phyloP scores from a whole-genome alignment of 2,329 filamentous ascomycete genomes.

The Elsinoe arachidis region DNA sequence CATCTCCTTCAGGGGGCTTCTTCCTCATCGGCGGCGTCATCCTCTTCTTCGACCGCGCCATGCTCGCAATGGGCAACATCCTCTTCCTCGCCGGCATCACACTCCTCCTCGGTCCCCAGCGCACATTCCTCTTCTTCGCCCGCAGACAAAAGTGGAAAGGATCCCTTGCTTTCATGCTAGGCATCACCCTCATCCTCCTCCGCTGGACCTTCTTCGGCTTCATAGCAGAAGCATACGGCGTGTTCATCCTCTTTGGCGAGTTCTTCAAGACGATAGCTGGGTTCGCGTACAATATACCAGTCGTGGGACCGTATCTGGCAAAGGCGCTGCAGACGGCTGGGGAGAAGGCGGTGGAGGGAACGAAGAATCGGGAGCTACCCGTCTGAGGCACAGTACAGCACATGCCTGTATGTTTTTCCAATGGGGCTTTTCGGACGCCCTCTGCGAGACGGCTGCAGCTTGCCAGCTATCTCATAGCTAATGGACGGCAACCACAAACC shows the following conservation, averaged over 20 bases:
- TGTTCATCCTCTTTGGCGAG: constrained; percentile 88
- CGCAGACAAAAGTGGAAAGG: constrained; percentile 87
- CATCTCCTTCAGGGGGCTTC: constrained; percentile 60
- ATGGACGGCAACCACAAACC: not conserved
- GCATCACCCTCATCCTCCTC: constrained; percentile 76
- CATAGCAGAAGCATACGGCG: constrained; percentile 81
- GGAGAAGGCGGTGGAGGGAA: constrained; percentile 59
- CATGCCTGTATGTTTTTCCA: too few relatives aligned
- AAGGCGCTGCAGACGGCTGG: constrained; percentile 59
- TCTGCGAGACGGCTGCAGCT: too few relatives aligned
- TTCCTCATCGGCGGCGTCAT: constrained; percentile 92
- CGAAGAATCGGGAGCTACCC: constrained; percentile 67
- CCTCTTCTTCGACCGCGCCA: constrained; percentile 95
- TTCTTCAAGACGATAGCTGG: constrained; percentile 87
- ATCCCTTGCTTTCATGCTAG: constrained; percentile 76
- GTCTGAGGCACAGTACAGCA: constrained; percentile 53
- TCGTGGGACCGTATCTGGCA: constrained; percentile 81
- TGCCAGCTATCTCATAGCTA: too few relatives aligned
- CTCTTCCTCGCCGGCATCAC: constrained; percentile 96
- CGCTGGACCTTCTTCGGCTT: constrained; percentile 91
- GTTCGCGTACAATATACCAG: constrained; percentile 74
- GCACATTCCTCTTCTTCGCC: constrained; percentile 90
- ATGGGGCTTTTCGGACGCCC: too few relatives aligned
- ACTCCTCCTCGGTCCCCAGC: constrained; percentile 85
- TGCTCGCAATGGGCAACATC: constrained; percentile 99